phyloP scores from a whole-genome alignment of 768 basidiomycete genomes.

The Royoungia palumana region DNA sequence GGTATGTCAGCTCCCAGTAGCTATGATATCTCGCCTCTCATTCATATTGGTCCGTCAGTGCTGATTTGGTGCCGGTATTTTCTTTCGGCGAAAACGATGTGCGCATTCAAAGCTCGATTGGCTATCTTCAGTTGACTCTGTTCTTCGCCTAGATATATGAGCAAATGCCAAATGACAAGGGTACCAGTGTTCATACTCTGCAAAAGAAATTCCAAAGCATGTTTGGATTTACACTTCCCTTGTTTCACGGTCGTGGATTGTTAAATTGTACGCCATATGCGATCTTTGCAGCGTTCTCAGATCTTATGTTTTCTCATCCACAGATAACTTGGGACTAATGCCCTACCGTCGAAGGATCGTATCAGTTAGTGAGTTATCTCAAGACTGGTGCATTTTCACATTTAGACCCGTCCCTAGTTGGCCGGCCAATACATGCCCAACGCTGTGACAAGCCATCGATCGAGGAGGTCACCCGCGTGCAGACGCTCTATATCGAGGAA shows the following conservation, averaged over 20 bases:
- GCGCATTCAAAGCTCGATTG: slow-evolving; percentile 24
- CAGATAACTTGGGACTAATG: slow-evolving; percentile 94
- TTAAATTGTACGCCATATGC: slow-evolving; percentile 76
- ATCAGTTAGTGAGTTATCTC: slow-evolving; percentile 78
- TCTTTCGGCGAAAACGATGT: slow-evolving; percentile 99
- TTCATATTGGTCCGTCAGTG: slow-evolving; percentile 44
- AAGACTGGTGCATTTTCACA: not conserved
- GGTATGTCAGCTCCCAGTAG: slow-evolving; percentile 42
- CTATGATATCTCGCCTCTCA: not conserved
- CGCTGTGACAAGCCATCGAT: slow-evolving; percentile 77
- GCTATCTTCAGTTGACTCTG: not conserved
- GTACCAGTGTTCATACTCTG: slow-evolving; percentile 78
- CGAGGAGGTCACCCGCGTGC: slow-evolving; percentile 75
- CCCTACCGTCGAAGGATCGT: slow-evolving; percentile 94
- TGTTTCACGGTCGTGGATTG: slow-evolving; percentile 96
- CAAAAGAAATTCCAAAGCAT: slow-evolving; percentile 90
- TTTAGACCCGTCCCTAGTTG: slow-evolving; percentile 51
- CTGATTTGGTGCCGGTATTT: slow-evolving; percentile 95
- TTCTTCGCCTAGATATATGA: slow-evolving; percentile 72
- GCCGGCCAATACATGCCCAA: slow-evolving; percentile 78
- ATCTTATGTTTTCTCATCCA: not conserved
- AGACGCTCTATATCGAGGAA: slow-evolving; percentile 88
- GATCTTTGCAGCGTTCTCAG: not conserved
- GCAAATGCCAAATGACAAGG: slow-evolving; percentile 94
- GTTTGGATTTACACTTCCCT: slow-evolving; percentile 93